Evolutionary conservation across 2,329 filamentous ascomycete species (phyloP).

Genomic region (Lachnellula hyalina): DNA sequence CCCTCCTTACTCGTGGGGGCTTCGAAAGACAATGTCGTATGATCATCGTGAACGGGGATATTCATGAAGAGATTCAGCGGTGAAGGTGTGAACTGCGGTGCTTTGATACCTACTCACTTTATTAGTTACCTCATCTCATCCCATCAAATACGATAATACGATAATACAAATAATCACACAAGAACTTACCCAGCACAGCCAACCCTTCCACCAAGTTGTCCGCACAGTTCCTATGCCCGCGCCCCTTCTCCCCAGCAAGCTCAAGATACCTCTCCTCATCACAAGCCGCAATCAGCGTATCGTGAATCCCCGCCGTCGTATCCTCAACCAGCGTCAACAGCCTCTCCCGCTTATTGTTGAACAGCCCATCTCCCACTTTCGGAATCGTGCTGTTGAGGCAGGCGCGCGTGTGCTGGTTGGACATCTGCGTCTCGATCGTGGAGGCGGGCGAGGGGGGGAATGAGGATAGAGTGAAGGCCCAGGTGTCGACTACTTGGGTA

Average conservation of each 20-base stretch:
- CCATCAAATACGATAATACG: neutral
- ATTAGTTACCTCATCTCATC: neutral
- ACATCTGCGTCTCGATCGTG: slow-evolving; percentile 16
- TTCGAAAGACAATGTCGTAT: slow-evolving; percentile 19
- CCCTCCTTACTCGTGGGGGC: slow-evolving; percentile 17
- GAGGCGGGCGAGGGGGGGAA: neutral
- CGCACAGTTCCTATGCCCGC: slow-evolving; percentile 21
- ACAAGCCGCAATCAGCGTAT: slow-evolving; percentile 25
- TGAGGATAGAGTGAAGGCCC: slow-evolving; percentile 15
- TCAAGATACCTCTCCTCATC: slow-evolving; percentile 21
- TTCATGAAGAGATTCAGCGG: slow-evolving; percentile 26
- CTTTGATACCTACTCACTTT: slow-evolving; percentile 12
- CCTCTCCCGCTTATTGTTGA: slow-evolving; percentile 18
- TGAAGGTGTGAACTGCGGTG: slow-evolving; percentile 21
- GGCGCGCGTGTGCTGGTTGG: slow-evolving; percentile 22
- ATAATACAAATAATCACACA: too few relatives aligned
- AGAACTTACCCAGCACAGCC: slow-evolving; percentile 12
- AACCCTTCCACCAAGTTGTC: slow-evolving; percentile 23
- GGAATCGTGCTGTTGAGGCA: slow-evolving; percentile 21
- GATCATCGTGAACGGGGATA: slow-evolving; percentile 23
- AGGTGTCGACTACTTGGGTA: slow-evolving; percentile 22
- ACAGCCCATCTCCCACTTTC: slow-evolving; percentile 18
- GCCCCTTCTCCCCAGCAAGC: slow-evolving; percentile 12
- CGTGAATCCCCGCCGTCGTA: slow-evolving; percentile 19
- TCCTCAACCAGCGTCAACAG: slow-evolving; percentile 20